Evolutionary conservation across 805 yeast genomes (phyloP).

Genomic region (Saccharomycopsis fibuligera): DNA sequence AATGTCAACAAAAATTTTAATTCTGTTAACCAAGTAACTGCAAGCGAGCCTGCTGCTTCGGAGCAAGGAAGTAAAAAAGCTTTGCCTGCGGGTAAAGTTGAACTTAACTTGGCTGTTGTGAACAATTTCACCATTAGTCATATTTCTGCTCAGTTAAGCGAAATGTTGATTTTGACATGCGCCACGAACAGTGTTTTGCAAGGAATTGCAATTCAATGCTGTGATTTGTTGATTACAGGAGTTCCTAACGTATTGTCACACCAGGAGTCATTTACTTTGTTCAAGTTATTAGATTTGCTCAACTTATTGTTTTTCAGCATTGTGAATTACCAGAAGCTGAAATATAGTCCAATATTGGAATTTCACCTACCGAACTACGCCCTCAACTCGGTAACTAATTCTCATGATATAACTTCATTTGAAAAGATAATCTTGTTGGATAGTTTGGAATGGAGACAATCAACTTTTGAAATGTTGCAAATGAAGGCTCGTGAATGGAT

Average conservation of each 20-base stretch:
- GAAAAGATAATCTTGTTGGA: conserved; percentile 59
- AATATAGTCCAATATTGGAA: conserved; percentile 75
- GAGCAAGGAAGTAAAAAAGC: not conserved
- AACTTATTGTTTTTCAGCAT: conserved; percentile 73
- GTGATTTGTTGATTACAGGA: conserved; percentile 56
- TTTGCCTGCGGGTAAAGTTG: not conserved
- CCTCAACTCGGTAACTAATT: conserved; percentile 4
- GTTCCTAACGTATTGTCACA: conserved; percentile 80
- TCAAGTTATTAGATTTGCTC: conserved; percentile 73
- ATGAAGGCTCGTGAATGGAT: conserved; percentile 65
- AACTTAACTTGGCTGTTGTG: conserved; percentile 33
- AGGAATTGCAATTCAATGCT: conserved; percentile 70
- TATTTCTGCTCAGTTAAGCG: conserved; percentile 49
- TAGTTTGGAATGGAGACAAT: conserved; percentile 65
- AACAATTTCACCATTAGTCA: conserved; percentile 37
- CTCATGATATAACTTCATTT: conserved; percentile 27
- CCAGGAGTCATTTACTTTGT: conserved; percentile 49
- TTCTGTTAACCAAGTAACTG: not conserved
- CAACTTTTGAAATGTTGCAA: conserved; percentile 55
- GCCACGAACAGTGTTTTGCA: conserved; percentile 73
- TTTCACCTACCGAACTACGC: conserved; percentile 35
- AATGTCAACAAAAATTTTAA: conserved; percentile 5
- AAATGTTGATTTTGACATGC: conserved; percentile 63
- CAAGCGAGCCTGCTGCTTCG: not conserved
- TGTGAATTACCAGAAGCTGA: conserved; percentile 75